Evolutionary conservation across 129 eudicot species (phyloP).

Genomic region (Lactuca sativa): DNA sequence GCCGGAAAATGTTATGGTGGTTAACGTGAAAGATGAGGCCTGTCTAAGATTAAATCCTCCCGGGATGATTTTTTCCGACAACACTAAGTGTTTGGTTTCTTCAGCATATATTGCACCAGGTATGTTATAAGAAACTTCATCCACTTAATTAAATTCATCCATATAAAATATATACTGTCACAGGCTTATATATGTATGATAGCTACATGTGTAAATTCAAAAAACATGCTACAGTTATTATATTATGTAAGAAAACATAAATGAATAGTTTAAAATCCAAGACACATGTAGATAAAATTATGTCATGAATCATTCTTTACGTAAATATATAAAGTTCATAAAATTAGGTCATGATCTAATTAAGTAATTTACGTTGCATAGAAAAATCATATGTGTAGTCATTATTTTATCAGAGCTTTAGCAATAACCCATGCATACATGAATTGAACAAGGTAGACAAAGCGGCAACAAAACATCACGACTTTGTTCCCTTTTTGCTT

Average conservation of each 20-base stretch:
- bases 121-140: neutral
- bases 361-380: slow-evolving; percentile 22
- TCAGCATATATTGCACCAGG: slow-evolving; percentile 75
- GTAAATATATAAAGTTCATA: neutral
- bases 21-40: slow-evolving; percentile 47
- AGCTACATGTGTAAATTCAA: too few species aligned
- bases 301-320: neutral
- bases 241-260: too few species aligned
- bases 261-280: too few species aligned
- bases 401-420: slow-evolving; percentile 19
- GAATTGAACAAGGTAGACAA: slow-evolving; percentile 27
- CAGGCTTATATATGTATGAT: too few species aligned
- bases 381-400: neutral
- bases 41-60: slow-evolving; percentile 45
- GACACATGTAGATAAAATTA: neutral
- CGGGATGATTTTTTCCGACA: slow-evolving; percentile 21
- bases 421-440: slow-evolving; percentile 34
- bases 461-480: slow-evolving; percentile 32
- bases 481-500: slow-evolving; percentile 29
- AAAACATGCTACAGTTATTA: too few species aligned
- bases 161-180: too few species aligned
- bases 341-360: slow-evolving; percentile 13
- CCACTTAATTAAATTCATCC: too few species aligned
- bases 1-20: slow-evolving; percentile 45
- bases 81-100: slow-evolving; percentile 47